These are phyloP conservation scores for Lentinula sp. DNA, from an alignment of 768 basidiomycete genomes.

Conservation along the genomic window DNA sequence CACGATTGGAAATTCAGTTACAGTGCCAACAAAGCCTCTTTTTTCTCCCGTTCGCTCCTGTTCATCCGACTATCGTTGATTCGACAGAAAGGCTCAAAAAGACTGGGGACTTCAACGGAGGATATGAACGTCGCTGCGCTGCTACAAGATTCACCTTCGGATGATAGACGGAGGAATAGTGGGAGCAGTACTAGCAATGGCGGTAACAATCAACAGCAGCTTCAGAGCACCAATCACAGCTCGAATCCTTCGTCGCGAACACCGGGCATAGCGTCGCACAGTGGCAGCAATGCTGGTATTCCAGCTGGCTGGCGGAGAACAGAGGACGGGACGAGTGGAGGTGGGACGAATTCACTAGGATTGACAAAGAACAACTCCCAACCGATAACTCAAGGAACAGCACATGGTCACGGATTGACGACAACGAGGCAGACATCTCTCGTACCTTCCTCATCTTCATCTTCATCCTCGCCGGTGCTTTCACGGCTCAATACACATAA, in stretches of 20 bases:
- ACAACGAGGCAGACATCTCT: neutral
- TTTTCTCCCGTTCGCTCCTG: neutral
- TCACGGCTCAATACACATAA: neutral
- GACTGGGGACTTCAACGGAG: neutral
- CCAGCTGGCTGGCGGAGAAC: slow-evolving; percentile 14
- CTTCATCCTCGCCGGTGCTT: neutral
- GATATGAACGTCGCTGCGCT: slow-evolving; percentile 66
- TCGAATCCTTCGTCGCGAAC: slow-evolving; percentile 8
- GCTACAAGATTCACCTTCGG: slow-evolving; percentile 65
- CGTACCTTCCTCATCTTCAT: neutral
- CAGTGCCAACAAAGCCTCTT: neutral
- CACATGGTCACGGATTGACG: neutral
- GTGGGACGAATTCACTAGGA: neutral
- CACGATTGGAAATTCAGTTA: neutral
- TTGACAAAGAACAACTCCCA: neutral
- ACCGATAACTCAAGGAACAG: neutral
- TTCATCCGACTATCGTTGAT: neutral
- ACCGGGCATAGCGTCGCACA: slow-evolving; percentile 2
- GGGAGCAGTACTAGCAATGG: slow-evolving; percentile 16
- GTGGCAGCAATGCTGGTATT: slow-evolving; percentile 6
- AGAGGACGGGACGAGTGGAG: slow-evolving; percentile 7
- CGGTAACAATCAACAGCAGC: slow-evolving; percentile 15
- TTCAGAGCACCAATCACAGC: slow-evolving; percentile 23
- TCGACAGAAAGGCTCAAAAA: neutral
- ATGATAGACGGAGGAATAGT: slow-evolving; percentile 34